phyloP scores from a whole-genome alignment of 495 filamentous ascomycete species.

The Penicillium herquei region DNA sequence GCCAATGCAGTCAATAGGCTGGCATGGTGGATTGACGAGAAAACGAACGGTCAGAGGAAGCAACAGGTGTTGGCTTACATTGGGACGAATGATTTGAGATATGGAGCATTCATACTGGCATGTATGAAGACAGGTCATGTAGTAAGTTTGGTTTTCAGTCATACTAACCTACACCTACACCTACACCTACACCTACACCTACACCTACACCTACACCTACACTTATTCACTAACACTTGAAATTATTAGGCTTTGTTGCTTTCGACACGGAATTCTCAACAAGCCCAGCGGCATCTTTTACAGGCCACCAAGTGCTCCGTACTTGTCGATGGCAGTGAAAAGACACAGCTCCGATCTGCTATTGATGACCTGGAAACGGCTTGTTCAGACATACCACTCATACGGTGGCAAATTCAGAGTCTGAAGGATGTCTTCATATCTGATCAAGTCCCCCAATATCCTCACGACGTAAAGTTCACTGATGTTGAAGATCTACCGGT shows the following conservation, averaged over 20 bases:
- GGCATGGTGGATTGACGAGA: conserved; percentile 44
- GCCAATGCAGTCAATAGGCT: conserved; percentile 42
- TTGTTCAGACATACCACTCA: neutral
- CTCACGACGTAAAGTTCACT: conserved; percentile 25
- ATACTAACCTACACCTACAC: neutral
- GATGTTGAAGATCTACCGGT: conserved; percentile 34
- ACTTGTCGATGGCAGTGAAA: conserved; percentile 14
- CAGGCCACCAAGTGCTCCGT: conserved; percentile 15
- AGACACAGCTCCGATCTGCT: neutral
- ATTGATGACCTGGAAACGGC: neutral
- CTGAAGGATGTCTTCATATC: neutral
- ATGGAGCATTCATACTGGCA: conserved; percentile 12
- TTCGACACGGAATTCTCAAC: conserved; percentile 34
- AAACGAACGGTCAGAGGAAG: conserved; percentile 20
- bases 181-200: too few species aligned
- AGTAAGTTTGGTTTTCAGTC: neutral
- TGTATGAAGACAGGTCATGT: conserved; percentile 17
- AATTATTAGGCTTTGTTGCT: conserved; percentile 25
- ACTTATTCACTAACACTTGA: too few species aligned
- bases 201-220: too few species aligned
- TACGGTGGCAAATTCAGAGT: conserved; percentile 5
- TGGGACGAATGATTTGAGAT: conserved; percentile 25
- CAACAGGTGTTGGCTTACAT: conserved; percentile 22
- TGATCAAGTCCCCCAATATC: conserved; percentile 3
- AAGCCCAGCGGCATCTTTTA: conserved; percentile 29